These are phyloP conservation scores for Daldinia decipiens DNA, from an alignment of 495 filamentous ascomycete species.

Conservation along the genomic window DNA sequence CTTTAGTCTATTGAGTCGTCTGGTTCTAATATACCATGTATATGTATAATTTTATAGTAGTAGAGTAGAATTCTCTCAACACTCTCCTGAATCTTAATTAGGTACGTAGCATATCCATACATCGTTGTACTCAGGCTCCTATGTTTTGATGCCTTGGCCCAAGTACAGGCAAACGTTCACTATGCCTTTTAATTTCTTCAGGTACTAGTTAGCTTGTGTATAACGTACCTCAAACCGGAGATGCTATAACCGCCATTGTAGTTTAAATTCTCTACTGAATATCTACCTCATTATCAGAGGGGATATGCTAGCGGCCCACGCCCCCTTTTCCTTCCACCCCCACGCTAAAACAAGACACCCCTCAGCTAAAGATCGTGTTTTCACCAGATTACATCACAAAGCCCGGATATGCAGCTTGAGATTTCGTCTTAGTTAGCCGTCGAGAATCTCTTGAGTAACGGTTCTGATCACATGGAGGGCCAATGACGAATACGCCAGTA, in stretches of 20 bases:
- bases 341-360: slow-evolving; percentile 19
- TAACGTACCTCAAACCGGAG: background rate
- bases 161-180: background rate
- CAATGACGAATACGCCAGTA: background rate
- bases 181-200: background rate
- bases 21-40: background rate
- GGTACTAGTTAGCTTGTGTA: background rate
- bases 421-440: background rate
- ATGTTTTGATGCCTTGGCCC: background rate
- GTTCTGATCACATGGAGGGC: background rate
- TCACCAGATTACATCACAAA: background rate
- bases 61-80: background rate
- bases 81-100: background rate
- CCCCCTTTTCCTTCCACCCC: slow-evolving; percentile 21
- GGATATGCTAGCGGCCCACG: background rate
- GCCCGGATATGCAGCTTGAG: background rate
- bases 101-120: background rate
- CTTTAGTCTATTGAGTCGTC: background rate
- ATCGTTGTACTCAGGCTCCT: background rate
- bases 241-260: background rate
- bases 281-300: background rate
- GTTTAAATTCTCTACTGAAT: background rate
- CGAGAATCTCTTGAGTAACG: background rate
- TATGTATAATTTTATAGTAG: background rate
- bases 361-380: slow-evolving; percentile 3